A percentile compares a stretch with the other conserved stretches of the same genome.
Conservation (phyloP, 2,329 filamentous ascomycete genomes). For the Beauveria caledonica region DNA sequence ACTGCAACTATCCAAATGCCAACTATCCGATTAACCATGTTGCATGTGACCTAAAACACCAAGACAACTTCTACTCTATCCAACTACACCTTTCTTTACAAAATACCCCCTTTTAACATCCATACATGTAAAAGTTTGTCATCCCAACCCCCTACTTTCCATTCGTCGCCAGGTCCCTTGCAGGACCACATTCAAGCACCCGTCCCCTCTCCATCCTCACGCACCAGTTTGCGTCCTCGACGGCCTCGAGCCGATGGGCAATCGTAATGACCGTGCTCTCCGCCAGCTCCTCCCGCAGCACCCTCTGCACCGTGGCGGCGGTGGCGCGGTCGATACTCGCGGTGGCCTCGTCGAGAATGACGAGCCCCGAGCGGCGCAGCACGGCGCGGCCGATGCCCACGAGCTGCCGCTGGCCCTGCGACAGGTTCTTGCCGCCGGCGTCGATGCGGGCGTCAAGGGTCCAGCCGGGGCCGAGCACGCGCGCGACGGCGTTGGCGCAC, state of each 20-base stretch:
- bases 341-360: slow-evolving; percentile 58
- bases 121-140: too few species aligned
- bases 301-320: slow-evolving; percentile 47
- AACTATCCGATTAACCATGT: too few species aligned
- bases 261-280: slow-evolving; percentile 57
- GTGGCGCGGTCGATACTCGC: slow-evolving; percentile 54
- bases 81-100: neutral
- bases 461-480: slow-evolving; percentile 48
- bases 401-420: slow-evolving; percentile 55
- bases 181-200: slow-evolving; percentile 41
- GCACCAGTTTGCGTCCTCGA: slow-evolving; percentile 48
- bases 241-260: slow-evolving; percentile 56
- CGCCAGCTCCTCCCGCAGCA: slow-evolving; percentile 46
- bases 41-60: too few species aligned
- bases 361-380: slow-evolving; percentile 49
- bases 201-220: slow-evolving; percentile 43
- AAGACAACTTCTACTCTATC: too few species aligned
- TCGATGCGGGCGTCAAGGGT: slow-evolving; percentile 44
- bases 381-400: slow-evolving; percentile 53
- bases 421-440: slow-evolving; percentile 52
- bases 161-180: slow-evolving; percentile 14
- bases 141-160: neutral
- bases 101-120: neutral
- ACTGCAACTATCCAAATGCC: neutral
- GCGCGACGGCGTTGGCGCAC: slow-evolving; percentile 43